Evolutionary conservation across 2,329 filamentous ascomycete species (phyloP), one percentile per base, ranked within the genome.

Genomic region (Periconia macrospinosa): DNA sequence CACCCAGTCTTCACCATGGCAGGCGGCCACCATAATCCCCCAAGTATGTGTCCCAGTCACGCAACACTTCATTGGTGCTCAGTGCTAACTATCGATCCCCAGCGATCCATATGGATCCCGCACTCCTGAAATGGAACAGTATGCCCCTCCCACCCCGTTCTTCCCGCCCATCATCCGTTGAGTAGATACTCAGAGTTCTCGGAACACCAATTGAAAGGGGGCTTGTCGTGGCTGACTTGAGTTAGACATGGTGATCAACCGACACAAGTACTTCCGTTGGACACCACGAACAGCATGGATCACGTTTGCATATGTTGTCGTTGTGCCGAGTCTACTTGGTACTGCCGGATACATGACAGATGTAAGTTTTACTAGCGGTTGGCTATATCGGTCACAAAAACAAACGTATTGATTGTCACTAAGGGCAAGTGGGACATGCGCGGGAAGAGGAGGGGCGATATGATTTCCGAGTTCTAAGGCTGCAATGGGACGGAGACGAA

Each of bases 191-290:
- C n/a, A 15, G 17, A 19, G 17, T 5, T 27, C 23, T 27, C n/a
- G 19, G 41, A 18, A 11, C 42, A 15, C 19, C 42, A 15, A 30
- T 41, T 35, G 23, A 18, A 27, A 45, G 37, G 23, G 8, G 23
- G 23, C 8, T 5, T 27, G 3, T 27, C 23, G 5, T 8, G 23
- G 55, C 59, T 68, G 52, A 61, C 54, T 18, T 18, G 11, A 15
- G 13, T 20, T 68, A 96, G 92, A 89, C 74, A 90, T 97, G 86
- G 85, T 83, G 69, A 81, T 84, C 69, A 91, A 90, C 80, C 89
- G 94, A 62, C 88, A 92, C 84, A 91, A 91, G 79, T 96, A 91
- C 84, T 99, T 97, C 84, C 85, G 91, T 76, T 97, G 91, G 91
- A 97, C 89, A 35, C 84, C 86, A 49, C 83, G 89, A 69, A 96